Percentiles rank a stretch among this genome's conserved stretches.
Evolutionary conservation across 768 basidiomycete genomes (phyloP).

Genomic region (Amanita molliuscula): DNA sequence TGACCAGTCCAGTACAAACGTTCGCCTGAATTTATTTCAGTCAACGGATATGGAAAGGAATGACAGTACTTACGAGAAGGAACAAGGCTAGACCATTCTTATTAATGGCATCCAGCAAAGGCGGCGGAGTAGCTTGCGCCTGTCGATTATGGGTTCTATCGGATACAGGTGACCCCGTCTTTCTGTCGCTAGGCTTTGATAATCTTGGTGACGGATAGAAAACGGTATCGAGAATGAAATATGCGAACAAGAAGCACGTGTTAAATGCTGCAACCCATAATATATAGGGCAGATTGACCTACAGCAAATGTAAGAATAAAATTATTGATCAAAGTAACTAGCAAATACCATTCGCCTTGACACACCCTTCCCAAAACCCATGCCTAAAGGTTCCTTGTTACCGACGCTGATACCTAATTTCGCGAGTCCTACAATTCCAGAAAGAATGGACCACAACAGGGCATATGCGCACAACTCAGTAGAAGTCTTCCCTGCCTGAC

Average conservation of each 20-base stretch:
- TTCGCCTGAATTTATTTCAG: conserved; percentile 53
- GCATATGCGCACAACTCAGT: conserved; percentile 72
- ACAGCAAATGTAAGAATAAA: background rate
- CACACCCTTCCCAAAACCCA: conserved; percentile 12
- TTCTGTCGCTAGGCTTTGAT: conserved; percentile 8
- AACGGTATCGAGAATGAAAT: conserved; percentile 64
- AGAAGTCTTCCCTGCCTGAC: conserved; percentile 65
- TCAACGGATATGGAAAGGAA: background rate
- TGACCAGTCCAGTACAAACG: conserved; percentile 75
- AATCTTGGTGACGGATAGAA: conserved; percentile 46
- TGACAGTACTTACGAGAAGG: conserved; percentile 50
- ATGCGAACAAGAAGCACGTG: conserved; percentile 71
- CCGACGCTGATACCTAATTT: conserved; percentile 25
- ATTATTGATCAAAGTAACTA: background rate
- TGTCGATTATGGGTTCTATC: background rate
- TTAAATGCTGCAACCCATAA: conserved; percentile 89
- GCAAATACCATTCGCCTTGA: conserved; percentile 36
- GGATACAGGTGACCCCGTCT: conserved; percentile 7
- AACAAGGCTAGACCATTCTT: conserved; percentile 72
- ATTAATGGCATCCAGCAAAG: conserved; percentile 74
- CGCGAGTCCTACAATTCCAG: conserved; percentile 28
- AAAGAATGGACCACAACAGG: conserved; percentile 65
- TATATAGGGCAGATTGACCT: conserved; percentile 88
- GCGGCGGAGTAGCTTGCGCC: conserved; percentile 15
- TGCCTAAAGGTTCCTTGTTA: conserved; percentile 14